phyloP scores from a whole-genome alignment of 495 filamentous ascomycete species.

The Rhypophila decipiens region DNA sequence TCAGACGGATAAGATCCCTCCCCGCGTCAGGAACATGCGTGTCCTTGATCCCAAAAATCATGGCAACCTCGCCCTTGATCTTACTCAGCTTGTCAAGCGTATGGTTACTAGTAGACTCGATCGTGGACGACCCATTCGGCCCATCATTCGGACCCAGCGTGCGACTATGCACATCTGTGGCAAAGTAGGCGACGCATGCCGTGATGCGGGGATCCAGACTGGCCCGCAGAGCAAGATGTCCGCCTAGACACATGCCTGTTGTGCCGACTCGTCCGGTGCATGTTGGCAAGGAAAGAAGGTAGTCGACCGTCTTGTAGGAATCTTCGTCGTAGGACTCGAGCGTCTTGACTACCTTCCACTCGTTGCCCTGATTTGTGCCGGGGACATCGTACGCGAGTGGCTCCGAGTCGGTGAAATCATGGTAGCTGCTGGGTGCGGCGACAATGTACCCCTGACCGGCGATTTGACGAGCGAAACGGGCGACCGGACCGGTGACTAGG shows the following conservation, averaged over 20 bases:
- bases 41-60: conserved; percentile 91
- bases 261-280: conserved; percentile 81
- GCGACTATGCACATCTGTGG: conserved; percentile 78
- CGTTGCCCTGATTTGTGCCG: conserved; percentile 83
- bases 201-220: conserved; percentile 70
- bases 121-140: conserved; percentile 24
- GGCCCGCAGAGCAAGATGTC: conserved; percentile 81
- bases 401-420: conserved; percentile 86
- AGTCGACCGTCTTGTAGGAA: conserved; percentile 62
- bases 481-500: conserved; percentile 84
- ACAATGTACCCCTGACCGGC: conserved; percentile 92
- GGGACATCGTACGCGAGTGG: conserved; percentile 79
- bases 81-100: conserved; percentile 45
- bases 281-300: conserved; percentile 65
- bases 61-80: conserved; percentile 71
- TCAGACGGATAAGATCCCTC: conserved; percentile 78
- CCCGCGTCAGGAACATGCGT: conserved; percentile 84
- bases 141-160: conserved; percentile 54
- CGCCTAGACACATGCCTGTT: conserved; percentile 94
- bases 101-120: conserved; percentile 28
- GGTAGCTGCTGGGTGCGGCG: conserved; percentile 83
- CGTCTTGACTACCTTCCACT: conserved; percentile 81
- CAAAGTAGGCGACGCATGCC: conserved; percentile 83
- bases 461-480: conserved; percentile 86
- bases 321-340: conserved; percentile 88